Evolutionary conservation across 306 rosid genomes (phyloP).

Genomic region (Vigna hirtella): DNA sequence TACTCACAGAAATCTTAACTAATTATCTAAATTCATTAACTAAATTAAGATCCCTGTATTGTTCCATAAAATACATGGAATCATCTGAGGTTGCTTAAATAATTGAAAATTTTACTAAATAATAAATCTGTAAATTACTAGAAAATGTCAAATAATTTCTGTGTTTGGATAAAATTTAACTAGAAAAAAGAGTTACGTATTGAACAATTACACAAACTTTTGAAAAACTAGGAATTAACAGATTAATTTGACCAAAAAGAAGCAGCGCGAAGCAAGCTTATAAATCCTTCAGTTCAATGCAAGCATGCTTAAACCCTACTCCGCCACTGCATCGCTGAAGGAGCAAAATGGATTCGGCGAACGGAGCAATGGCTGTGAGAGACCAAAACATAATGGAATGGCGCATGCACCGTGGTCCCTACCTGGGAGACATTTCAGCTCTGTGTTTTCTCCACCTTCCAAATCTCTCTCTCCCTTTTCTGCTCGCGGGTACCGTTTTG

Average conservation of each 20-base stretch:
- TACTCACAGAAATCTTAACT: not conserved
- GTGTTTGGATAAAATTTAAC: not conserved
- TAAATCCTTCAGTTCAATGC: not conserved
- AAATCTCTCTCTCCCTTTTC: constrained; percentile 66
- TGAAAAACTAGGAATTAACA: not conserved
- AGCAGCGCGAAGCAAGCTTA: not conserved
- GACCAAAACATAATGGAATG: constrained; percentile 51
- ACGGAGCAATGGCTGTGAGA: constrained; percentile 39
- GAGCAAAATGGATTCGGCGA: constrained; percentile 21
- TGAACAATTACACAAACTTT: not conserved
- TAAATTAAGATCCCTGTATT: not conserved
- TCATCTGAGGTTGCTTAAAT: not conserved
- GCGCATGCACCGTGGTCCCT: constrained; percentile 66
- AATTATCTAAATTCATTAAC: not conserved
- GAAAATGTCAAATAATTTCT: not conserved
- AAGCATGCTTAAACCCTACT: constrained; percentile 47
- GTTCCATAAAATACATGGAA: not conserved
- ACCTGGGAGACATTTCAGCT: constrained; percentile 93
- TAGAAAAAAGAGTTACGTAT: not conserved
- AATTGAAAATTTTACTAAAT: not conserved
- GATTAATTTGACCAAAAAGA: not conserved
- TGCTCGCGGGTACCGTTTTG: constrained; percentile 62
- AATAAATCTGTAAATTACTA: too few species aligned
- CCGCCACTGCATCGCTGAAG: not conserved
- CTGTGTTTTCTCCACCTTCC: constrained; percentile 80